A percentile compares a stretch with the other conserved stretches of the same genome.
These are phyloP conservation scores for Lactarius sanguifluus DNA, from an alignment of 768 basidiomycete species.

Conservation along the genomic window DNA sequence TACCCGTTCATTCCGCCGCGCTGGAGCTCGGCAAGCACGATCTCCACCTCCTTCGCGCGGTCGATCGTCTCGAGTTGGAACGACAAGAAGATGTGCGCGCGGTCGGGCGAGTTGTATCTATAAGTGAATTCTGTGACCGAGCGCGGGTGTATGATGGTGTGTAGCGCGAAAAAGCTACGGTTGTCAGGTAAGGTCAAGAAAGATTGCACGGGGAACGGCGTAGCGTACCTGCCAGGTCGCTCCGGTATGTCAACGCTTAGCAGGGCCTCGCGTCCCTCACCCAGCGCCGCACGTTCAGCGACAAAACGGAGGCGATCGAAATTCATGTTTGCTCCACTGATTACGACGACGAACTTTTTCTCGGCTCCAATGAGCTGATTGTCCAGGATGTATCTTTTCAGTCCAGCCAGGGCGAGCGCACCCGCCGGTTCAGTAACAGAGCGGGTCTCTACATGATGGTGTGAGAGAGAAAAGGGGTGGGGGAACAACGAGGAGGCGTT, in stretches of 20 bases:
- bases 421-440: constrained; percentile 97
- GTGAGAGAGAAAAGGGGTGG: too few species aligned
- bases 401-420: constrained; percentile 85
- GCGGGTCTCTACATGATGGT: constrained; percentile 68
- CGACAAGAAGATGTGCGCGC: constrained; percentile 87
- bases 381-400: constrained; percentile 82
- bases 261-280: constrained; percentile 92
- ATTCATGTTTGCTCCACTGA: constrained; percentile 99
- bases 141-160: constrained; percentile 85
- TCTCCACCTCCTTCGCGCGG: constrained; percentile 60
- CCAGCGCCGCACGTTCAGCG: constrained; percentile 96
- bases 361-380: constrained; percentile 81
- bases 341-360: constrained; percentile 86
- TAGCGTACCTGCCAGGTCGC: constrained; percentile 76
- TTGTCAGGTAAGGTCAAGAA: not conserved
- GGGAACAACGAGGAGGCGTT: constrained; percentile 25
- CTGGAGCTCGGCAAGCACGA: constrained; percentile 63
- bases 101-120: constrained; percentile 70
- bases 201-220: constrained; percentile 11
- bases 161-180: constrained; percentile 79
- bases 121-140: constrained; percentile 96
- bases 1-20: constrained; percentile 72
- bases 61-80: constrained; percentile 73
- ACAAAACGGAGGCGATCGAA: constrained; percentile 96
- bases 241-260: constrained; percentile 96